Evolutionary conservation across 345 rosid genomes (phyloP).

Genomic region (Eucalyptus pauciflora): DNA sequence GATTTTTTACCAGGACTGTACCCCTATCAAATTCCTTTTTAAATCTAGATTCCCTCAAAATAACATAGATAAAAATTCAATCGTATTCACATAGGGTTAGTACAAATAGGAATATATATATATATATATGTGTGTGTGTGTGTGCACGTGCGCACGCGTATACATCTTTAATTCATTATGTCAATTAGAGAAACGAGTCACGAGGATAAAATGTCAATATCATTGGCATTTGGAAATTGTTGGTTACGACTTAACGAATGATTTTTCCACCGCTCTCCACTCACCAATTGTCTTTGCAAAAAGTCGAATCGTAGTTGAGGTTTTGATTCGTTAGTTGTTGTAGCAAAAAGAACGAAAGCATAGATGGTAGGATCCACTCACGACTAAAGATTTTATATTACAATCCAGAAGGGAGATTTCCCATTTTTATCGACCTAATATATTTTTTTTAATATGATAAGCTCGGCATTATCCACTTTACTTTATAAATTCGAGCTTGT

Average conservation of each 20-base stretch:
- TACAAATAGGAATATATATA: too few species aligned
- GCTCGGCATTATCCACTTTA: neutral
- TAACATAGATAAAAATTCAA: too few species aligned
- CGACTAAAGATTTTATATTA: neutral
- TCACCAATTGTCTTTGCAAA: neutral
- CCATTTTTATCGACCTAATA: neutral
- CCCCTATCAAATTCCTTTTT: too few species aligned
- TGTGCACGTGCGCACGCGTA: rapidly evolving
- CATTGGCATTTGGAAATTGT: neutral
- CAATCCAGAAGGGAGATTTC: neutral
- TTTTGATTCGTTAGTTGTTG: neutral
- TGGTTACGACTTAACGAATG: neutral
- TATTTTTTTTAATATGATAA: neutral
- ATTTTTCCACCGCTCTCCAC: neutral
- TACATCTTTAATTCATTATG: neutral
- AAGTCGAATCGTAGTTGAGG: neutral
- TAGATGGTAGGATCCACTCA: neutral
- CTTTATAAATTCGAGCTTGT: neutral
- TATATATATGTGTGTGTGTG: rapidly evolving
- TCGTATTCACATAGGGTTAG: too few species aligned
- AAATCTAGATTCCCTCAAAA: too few species aligned
- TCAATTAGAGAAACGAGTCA: neutral
- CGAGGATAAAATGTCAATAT: neutral
- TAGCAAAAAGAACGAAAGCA: neutral
- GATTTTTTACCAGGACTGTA: neutral